phyloP scores from a whole-genome alignment of 345 rosid species.

The Turritis glabra region DNA sequence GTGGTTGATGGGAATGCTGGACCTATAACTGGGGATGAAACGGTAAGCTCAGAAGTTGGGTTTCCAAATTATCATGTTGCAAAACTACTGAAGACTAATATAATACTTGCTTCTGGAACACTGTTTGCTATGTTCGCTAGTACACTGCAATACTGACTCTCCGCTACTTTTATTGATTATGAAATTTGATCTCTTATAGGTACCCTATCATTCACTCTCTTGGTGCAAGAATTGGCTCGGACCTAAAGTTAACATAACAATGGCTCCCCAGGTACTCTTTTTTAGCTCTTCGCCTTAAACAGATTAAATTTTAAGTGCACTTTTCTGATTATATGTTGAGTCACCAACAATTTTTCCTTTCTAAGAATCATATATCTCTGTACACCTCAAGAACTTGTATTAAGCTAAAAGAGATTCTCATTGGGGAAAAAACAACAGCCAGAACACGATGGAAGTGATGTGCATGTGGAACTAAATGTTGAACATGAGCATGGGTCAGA shows the following conservation, averaged over 20 bases:
- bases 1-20: slow-evolving; percentile 91
- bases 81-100: neutral
- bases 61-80: slow-evolving; percentile 15
- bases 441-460: slow-evolving; percentile 94
- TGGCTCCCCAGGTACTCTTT: slow-evolving; percentile 84
- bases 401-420: neutral
- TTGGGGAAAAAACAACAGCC: slow-evolving; percentile 53
- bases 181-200: slow-evolving; percentile 47
- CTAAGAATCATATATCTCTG: neutral
- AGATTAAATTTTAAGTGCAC: neutral
- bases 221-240: slow-evolving; percentile 99
- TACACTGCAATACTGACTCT: neutral
- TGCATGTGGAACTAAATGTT: slow-evolving; percentile 74
- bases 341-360: neutral
- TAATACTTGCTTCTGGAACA: neutral
- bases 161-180: neutral
- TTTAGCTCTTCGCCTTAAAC: neutral
- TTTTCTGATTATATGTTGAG: slow-evolving; percentile 10
- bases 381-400: neutral
- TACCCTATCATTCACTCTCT: slow-evolving; percentile 92
- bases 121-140: neutral
- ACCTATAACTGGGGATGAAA: slow-evolving; percentile 88
- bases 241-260: slow-evolving; percentile 79
- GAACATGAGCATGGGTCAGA: slow-evolving; percentile 75
- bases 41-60: slow-evolving; percentile 51